Evolutionary conservation across 2,329 filamentous ascomycete genomes (phyloP), one percentile per base, ranked within the genome.

Genomic region (Verticillium tricorpus): DNA sequence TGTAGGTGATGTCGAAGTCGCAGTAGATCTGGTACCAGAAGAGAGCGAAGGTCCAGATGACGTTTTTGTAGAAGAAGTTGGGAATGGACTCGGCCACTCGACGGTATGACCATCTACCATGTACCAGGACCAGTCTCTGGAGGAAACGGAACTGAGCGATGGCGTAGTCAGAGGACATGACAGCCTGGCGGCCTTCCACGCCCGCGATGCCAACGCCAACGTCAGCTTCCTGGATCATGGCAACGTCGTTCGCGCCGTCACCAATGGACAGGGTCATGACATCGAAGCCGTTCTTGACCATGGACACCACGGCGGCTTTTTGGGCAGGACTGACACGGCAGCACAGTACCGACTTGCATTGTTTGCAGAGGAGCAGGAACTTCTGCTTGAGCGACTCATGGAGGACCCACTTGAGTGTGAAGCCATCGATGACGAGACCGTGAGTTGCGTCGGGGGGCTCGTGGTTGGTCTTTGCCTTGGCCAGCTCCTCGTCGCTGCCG

Each of bases 21-120:
- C 91, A 92, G 77, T 90, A 99, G 60, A 97, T 92, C 73, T 96
- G 93, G 77, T 91, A 99, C 94, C 94, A 98, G 83, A 98, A 97
- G 62, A 99, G 90, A 54, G 90, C 86, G 72, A 97, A 94, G 0
- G 92, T 95, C 95, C 95, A 99, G 59, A 98, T 90, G 77, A 99
- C 90, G 80, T 98, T 99, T 89, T 99, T 99, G 86, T 98, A 99
- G 82, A 99, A 99, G 83, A 99, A 99, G 76, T 99, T 99, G 74
- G 93, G 92, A 70, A 96, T 97, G 56, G 89, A 91, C 79, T 99
- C 95, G 34, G 90, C 92, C 74, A 99, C 80, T 69, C 95, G 88
- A 60, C 94, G 87, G 78, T 99, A 99, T n/a, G 93, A 97, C 92
- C 93, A 97, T 62, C 93, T 87, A 62, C 93, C 93, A 72, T 97